Conservation (phyloP, 2,329 filamentous ascomycete species). For the Zymoseptoria passerinii region DNA sequence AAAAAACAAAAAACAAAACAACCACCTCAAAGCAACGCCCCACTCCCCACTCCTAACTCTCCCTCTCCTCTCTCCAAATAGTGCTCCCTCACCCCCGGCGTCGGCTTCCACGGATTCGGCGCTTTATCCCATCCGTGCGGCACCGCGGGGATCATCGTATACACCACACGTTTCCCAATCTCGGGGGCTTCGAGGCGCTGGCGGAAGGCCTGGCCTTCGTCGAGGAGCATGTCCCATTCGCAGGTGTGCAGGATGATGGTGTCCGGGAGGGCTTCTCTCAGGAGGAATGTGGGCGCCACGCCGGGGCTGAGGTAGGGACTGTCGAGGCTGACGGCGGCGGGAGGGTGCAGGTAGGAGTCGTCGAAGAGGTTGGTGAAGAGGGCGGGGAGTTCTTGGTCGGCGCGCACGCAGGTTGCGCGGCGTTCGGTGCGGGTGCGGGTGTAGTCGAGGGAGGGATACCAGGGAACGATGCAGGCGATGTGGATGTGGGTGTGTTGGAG, state of each 20-base stretch:
- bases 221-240: constrained; percentile 60
- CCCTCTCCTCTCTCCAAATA: constrained; percentile 34
- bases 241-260: constrained; percentile 56
- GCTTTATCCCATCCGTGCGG: constrained; percentile 61
- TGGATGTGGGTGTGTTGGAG: constrained; percentile 29
- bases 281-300: constrained; percentile 45
- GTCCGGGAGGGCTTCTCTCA: constrained; percentile 49
- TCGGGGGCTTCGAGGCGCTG: constrained; percentile 41
- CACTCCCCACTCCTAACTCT: neutral
- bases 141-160: constrained; percentile 51
- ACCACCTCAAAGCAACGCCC: neutral
- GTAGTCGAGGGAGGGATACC: constrained; percentile 57
- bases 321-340: constrained; percentile 39
- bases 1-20: no score
- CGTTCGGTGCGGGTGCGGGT: constrained; percentile 52
- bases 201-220: constrained; percentile 54
- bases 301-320: constrained; percentile 54
- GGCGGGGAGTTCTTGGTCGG: constrained; percentile 44
- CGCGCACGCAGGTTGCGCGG: constrained; percentile 46
- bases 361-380: constrained; percentile 46
- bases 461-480: constrained; percentile 51
- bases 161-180: constrained; percentile 48
- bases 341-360: constrained; percentile 40
- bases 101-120: constrained; percentile 50
- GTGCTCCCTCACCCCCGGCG: constrained; percentile 44